Percentiles rank a stretch among this genome's conserved stretches.
Conservation (phyloP, 83 land plant genomes). For the Diphasiastrum complanatum region DNA sequence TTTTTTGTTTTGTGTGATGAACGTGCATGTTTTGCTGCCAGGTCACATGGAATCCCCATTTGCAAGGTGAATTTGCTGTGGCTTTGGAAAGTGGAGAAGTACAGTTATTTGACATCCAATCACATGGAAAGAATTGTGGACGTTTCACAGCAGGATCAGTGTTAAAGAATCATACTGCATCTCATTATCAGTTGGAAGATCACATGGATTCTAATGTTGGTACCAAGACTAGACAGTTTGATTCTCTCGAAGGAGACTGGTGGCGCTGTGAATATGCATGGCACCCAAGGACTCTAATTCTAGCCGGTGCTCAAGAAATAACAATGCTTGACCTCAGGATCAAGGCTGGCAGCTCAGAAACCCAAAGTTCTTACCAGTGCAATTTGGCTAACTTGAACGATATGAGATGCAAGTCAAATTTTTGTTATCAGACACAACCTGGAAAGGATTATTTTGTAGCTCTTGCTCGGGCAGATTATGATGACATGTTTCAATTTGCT, state of each 20-base stretch:
- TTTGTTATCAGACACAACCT: no score
- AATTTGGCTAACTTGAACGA: no score
- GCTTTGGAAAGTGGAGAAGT: conserved; percentile 31
- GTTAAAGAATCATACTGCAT: no score
- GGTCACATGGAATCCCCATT: conserved; percentile 31
- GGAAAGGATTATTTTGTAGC: neutral
- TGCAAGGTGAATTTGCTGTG: conserved; percentile 27
- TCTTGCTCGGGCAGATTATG: neutral
- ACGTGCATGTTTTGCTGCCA: no score
- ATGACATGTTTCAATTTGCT: conserved; percentile 14
- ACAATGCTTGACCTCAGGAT: conserved; percentile 20
- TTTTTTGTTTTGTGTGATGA: no score
- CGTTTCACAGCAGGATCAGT: no score
- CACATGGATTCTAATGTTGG: neutral
- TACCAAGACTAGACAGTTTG: neutral
- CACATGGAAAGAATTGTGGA: no score
- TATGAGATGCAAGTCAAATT: no score
- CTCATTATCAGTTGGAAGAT: neutral
- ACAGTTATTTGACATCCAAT: conserved; percentile 21
- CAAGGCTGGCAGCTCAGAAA: conserved; percentile 15
- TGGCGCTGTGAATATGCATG: conserved; percentile 33
- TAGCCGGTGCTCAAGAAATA: conserved; percentile 21
- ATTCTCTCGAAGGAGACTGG: conserved; percentile 16
- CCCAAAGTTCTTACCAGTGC: no score
- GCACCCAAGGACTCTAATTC: conserved; percentile 24